Percentiles rank a stretch among this genome's conserved stretches.
Conservation (phyloP, 2,329 filamentous ascomycete species). For the Cladosporium sp. region DNA sequence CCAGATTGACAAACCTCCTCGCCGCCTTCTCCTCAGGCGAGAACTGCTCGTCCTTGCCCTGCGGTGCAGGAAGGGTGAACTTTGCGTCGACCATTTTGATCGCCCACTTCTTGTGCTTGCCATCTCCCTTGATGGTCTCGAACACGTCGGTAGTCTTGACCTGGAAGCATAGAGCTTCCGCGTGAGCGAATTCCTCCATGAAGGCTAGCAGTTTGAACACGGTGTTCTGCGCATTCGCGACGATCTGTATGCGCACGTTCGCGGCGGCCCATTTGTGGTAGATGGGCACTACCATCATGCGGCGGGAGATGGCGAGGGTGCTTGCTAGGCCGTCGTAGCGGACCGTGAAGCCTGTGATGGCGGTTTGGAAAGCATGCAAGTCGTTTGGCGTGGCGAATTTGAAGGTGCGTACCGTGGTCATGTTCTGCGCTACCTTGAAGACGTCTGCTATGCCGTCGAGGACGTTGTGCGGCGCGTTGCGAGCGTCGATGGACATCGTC, state of each 20-base stretch:
- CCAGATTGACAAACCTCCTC: constrained; percentile 77
- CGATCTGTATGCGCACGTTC: constrained; percentile 77
- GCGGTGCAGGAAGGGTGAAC: constrained; percentile 72
- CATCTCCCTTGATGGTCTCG: constrained; percentile 57
- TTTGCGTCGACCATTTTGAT: constrained; percentile 86
- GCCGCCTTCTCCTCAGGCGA: constrained; percentile 56
- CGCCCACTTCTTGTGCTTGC: constrained; percentile 60
- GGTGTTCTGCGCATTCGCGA: constrained; percentile 66
- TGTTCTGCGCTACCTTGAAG: constrained; percentile 49
- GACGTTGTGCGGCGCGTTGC: constrained; percentile 43
- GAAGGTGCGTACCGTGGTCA: constrained; percentile 69
- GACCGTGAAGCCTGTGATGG: constrained; percentile 78
- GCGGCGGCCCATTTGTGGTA: constrained; percentile 92
- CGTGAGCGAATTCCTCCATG: constrained; percentile 84
- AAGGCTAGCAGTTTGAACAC: constrained; percentile 79
- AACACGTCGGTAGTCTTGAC: constrained; percentile 83
- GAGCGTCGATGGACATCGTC: constrained; percentile 67
- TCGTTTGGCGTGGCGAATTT: constrained; percentile 50
- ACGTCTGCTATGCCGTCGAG: constrained; percentile 65
- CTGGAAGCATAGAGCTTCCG: constrained; percentile 84
- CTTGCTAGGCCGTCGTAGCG: constrained; percentile 57
- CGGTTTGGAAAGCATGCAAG: constrained; percentile 76
- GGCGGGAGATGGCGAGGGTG: constrained; percentile 76
- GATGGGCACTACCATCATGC: constrained; percentile 79
- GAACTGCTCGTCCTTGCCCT: constrained; percentile 55